Percentiles rank a stretch among this genome's conserved stretches.
phyloP scores from a whole-genome alignment of 495 filamentous ascomycete genomes.

The Penicillium robsamsonii region DNA sequence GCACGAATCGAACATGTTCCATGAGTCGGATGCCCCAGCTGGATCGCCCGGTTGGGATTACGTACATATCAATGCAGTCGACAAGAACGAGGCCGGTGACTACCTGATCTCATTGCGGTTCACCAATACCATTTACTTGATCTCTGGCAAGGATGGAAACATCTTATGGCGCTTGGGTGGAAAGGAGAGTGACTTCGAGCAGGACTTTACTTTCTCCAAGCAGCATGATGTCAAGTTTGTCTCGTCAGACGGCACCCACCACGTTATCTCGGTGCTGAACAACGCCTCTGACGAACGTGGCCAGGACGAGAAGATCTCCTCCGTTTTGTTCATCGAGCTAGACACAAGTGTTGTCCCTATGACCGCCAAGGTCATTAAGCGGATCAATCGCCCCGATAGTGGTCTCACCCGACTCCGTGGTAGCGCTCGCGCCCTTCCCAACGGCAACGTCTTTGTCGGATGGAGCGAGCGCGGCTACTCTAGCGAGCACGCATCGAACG shows the following conservation, averaged over 20 bases:
- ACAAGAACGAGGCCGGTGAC: constrained; percentile 48
- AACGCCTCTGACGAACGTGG: constrained; percentile 50
- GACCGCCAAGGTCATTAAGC: constrained; percentile 43
- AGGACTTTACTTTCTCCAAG: constrained; percentile 54
- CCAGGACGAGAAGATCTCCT: constrained; percentile 42
- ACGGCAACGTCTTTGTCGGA: constrained; percentile 55
- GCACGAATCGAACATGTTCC: constrained; percentile 46
- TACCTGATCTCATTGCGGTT: constrained; percentile 60
- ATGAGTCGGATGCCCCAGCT: constrained; percentile 28
- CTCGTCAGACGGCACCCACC: constrained; percentile 47
- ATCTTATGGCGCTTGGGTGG: constrained; percentile 61
- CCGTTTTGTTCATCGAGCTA: constrained; percentile 54
- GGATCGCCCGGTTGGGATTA: constrained; percentile 39
- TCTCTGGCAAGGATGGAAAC: constrained; percentile 54
- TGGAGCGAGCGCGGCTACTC: constrained; percentile 58
- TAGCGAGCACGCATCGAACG: constrained; percentile 55
- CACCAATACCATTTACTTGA: constrained; percentile 54
- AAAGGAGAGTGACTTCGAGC: constrained; percentile 39
- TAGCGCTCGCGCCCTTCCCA: constrained; percentile 54
- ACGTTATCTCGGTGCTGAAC: constrained; percentile 54
- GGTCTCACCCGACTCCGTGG: constrained; percentile 59
- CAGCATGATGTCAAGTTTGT: constrained; percentile 61
- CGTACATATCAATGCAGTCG: constrained; percentile 43
- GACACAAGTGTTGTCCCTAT: constrained; percentile 42
- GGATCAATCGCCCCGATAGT: constrained; percentile 47